Evolutionary conservation across 371 early-diverging fungal genomes (phyloP), one percentile per base, ranked within the genome.

Genomic region (Fennellomyces sp.): DNA sequence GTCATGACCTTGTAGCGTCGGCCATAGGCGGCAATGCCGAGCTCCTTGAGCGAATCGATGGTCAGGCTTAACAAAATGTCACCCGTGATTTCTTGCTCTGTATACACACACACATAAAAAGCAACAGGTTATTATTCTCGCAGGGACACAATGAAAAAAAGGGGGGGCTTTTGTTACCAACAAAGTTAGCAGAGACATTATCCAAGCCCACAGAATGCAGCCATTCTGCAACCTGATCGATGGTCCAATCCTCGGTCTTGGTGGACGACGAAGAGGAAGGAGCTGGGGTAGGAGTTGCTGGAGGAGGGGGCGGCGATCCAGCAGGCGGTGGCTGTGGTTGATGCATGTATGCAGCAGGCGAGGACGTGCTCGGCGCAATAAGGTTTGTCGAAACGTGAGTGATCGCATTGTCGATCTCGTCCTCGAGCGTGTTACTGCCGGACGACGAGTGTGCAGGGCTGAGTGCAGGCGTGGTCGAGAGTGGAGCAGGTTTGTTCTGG

Each of bases 61-160:
- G 84, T 80, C 28, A 90, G 58, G 47, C 82, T 85, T 17, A 89
- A 35, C 13, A 90, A 67, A 12, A 87, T 76, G 30, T 89, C 88
- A 49, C 91, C 91, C 26, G 84, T 87, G 36, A 90, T 88, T 47
- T 90, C 91, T 63, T 88, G 84, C 1, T 80, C 87, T 86, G 58
- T 28, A 45, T 25, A 17, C 28, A n/a, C 28, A 31, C 2, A 29
- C 28, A 29, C 7, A 42, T 42, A 42, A 42, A 3, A 23, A 23
- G 1, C 2, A 23, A 12, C 8, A 23, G 21, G 7, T 21, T 19
- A 23, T 26, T 49, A 49, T 15, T 49, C 49, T 25, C 13, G 27
- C 13, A 49, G 21, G 41, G 41, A 17, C 15, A n/a, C 3, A 11
- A 7, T 3, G 31, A 13, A 31, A 17, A 55, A 3, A 26, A 35